These are phyloP conservation scores for Lactuca sativa DNA, from an alignment of 129 eudicot species.

Conservation along the genomic window DNA sequence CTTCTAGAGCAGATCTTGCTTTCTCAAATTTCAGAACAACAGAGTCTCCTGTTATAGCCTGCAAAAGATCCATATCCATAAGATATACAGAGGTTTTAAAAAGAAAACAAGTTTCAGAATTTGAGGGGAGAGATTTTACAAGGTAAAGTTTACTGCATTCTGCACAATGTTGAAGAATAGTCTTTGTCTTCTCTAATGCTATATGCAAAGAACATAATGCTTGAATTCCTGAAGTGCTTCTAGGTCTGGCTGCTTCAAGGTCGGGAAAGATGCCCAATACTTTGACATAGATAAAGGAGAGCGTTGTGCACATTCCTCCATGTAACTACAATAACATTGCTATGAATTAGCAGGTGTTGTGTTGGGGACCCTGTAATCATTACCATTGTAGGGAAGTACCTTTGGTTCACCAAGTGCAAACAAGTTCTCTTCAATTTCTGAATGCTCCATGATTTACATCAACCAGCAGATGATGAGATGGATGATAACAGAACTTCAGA, in stretches of 20 bases:
- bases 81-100: background rate
- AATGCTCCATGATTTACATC: conserved; percentile 55
- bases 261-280: conserved; percentile 73
- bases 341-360: conserved; percentile 20
- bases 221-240: conserved; percentile 94
- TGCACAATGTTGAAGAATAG: conserved; percentile 87
- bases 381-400: conserved; percentile 36
- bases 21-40: conserved; percentile 78
- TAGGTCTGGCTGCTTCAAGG: conserved; percentile 90
- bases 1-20: conserved; percentile 78
- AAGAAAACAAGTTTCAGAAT: background rate
- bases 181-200: conserved; percentile 88
- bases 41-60: conserved; percentile 97
- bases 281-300: conserved; percentile 59
- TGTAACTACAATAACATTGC: conserved; percentile 56
- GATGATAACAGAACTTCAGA: background rate
- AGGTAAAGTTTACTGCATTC: conserved; percentile 93
- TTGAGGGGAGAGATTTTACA: conserved; percentile 37
- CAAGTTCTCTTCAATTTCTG: conserved; percentile 79
- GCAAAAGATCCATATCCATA: conserved; percentile 21
- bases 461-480: conserved; percentile 12
- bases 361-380: background rate
- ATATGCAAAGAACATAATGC: conserved; percentile 89
- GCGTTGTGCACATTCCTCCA: conserved; percentile 84
- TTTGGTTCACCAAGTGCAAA: conserved; percentile 87